A percentile compares a stretch with the other conserved stretches of the same genome.
Conservation (phyloP, 768 basidiomycete species). For the Lactarius akahatsu region DNA sequence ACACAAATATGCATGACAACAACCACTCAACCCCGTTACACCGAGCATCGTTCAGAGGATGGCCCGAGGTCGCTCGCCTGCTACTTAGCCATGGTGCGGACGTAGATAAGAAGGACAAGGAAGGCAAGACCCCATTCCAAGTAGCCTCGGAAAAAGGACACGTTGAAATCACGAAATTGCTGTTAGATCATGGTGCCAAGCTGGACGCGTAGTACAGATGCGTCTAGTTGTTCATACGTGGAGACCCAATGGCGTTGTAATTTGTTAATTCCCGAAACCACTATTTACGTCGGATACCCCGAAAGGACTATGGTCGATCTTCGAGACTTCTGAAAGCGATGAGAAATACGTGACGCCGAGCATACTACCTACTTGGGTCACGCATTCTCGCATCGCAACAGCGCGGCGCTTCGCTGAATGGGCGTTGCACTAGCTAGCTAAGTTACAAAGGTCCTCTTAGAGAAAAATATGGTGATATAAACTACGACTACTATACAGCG, state of each 20-base stretch:
- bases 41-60: not conserved
- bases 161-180: not conserved
- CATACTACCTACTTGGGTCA: no score
- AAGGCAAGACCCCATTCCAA: not conserved
- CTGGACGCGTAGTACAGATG: no score
- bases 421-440: not conserved
- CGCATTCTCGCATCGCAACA: not conserved
- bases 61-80: not conserved
- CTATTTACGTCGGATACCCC: not conserved
- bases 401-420: not conserved
- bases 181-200: not conserved
- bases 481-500: not conserved
- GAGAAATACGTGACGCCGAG: no score
- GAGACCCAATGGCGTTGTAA: not conserved
- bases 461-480: not conserved
- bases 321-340: no score
- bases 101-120: not conserved
- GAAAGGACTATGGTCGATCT: not conserved
- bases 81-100: not conserved
- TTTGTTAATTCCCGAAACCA: not conserved
- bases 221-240: not conserved
- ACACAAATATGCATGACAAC: not conserved
- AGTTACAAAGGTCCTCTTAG: not conserved
- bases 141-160: not conserved
- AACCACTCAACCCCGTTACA: not conserved